phyloP scores from a whole-genome alignment of 2,329 filamentous ascomycete genomes.

The Ophiobolus disseminans region DNA sequence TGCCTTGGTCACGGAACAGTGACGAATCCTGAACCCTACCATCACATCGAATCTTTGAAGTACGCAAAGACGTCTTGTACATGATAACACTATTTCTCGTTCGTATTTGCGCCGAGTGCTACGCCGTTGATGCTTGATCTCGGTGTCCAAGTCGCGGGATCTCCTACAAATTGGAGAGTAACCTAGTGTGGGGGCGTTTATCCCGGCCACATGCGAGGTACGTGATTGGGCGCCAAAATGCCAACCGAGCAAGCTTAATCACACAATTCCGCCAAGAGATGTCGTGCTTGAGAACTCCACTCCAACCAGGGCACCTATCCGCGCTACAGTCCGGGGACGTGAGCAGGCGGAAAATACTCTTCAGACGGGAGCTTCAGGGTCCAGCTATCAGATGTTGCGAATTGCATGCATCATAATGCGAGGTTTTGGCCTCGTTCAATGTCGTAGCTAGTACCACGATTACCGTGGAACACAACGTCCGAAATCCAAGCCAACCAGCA shows the following conservation, averaged over 20 bases:
- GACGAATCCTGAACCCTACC: too few species aligned
- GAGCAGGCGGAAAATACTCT: neutral
- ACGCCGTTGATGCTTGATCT: too few species aligned
- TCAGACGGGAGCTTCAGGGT: neutral
- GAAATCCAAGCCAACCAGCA: conserved; percentile 8
- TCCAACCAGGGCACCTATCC: neutral
- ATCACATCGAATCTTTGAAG: too few species aligned
- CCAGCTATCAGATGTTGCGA: neutral
- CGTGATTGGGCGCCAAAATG: neutral
- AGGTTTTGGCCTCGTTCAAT: neutral
- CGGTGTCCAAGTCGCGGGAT: too few species aligned
- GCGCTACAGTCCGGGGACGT: too few species aligned
- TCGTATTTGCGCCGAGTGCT: too few species aligned
- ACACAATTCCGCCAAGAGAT: conserved; percentile 4
- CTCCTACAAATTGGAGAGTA: too few species aligned
- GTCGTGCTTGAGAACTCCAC: conserved; percentile 3
- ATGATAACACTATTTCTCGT: too few species aligned
- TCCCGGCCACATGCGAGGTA: too few species aligned
- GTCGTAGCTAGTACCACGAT: neutral
- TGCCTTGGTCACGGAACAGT: too few species aligned
- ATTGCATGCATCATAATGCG: neutral
- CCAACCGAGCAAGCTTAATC: conserved; percentile 7
- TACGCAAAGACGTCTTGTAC: too few species aligned
- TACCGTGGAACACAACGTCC: neutral
- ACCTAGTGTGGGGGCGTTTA: too few species aligned